These are phyloP conservation scores for Leptodermis oblonga DNA, from an alignment of 257 asterid species.

Conservation along the genomic window DNA sequence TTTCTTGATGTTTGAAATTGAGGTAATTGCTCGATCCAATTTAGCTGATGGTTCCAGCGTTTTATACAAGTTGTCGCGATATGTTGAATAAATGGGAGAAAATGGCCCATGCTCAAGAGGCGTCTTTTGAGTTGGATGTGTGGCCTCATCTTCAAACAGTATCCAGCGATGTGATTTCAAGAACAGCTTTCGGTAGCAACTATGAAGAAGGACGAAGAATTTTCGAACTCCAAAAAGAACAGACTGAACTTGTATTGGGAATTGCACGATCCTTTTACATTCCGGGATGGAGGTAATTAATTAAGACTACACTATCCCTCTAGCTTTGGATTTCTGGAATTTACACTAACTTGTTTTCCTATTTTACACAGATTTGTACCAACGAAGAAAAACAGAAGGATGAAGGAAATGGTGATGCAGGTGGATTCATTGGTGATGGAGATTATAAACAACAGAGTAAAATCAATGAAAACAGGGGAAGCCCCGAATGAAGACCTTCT, in stretches of 20 bases:
- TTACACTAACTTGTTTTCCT: background rate
- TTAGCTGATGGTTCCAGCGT: slow-evolving; percentile 26
- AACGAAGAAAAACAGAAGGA: slow-evolving; percentile 17
- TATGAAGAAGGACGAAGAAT: slow-evolving; percentile 28
- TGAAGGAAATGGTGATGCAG: slow-evolving; percentile 13
- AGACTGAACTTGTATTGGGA: slow-evolving; percentile 1
- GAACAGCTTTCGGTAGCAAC: slow-evolving; percentile 29
- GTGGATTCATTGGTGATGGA: slow-evolving; percentile 12
- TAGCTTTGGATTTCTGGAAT: background rate
- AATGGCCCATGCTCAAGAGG: slow-evolving; percentile 2
- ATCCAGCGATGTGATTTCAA: slow-evolving; percentile 24
- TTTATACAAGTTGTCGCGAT: slow-evolving; percentile 13
- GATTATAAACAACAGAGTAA: slow-evolving; percentile 17
- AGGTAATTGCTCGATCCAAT: too few relatives aligned
- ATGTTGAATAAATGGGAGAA: slow-evolving; percentile 27
- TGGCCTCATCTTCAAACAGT: slow-evolving; percentile 25
- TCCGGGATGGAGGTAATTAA: slow-evolving; percentile 20
- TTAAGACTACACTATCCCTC: background rate
- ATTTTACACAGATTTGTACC: slow-evolving; percentile 13
- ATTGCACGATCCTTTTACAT: slow-evolving; percentile 6
- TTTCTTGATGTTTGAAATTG: background rate
- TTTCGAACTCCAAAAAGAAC: slow-evolving; percentile 23
- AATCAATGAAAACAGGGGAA: slow-evolving; percentile 13
- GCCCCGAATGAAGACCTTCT: slow-evolving; percentile 28
- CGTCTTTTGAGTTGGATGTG: slow-evolving; percentile 20